Evolutionary conservation across 2,329 filamentous ascomycete species (phyloP).

Genomic region (Elsinoe perseae): DNA sequence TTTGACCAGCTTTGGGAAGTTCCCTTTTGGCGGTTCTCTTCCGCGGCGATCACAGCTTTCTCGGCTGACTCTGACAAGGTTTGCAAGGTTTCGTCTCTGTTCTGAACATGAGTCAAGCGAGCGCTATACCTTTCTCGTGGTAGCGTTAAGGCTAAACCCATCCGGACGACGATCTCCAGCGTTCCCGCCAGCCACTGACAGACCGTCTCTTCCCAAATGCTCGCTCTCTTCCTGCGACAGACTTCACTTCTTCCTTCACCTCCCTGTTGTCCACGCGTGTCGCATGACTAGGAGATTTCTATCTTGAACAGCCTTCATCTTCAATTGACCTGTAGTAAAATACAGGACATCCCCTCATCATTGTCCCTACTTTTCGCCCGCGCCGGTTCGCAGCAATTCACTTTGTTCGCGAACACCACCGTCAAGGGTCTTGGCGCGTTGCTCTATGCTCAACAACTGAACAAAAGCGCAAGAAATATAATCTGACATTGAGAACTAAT

Average conservation of each 20-base stretch:
- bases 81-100: neutral
- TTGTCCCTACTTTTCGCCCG: neutral
- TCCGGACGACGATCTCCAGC: neutral
- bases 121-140: neutral
- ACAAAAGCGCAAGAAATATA: neutral
- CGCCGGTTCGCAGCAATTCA: neutral
- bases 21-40: neutral
- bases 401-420: conserved; percentile 2
- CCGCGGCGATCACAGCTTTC: neutral
- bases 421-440: conserved; percentile 8
- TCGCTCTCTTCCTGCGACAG: neutral
- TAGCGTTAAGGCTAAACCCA: neutral
- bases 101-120: neutral
- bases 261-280: neutral
- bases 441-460: neutral
- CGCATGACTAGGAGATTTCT: neutral
- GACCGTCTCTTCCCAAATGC: conserved; percentile 4
- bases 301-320: neutral
- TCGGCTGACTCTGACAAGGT: neutral
- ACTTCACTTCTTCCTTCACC: conserved; percentile 4
- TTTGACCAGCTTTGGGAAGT: neutral
- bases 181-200: conserved; percentile 10
- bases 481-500: conserved; percentile 3
- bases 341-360: neutral
- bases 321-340: neutral